Percentiles rank a stretch among this genome's conserved stretches.
These are phyloP conservation scores for Fusarium bulbicola DNA, from an alignment of 2,329 filamentous ascomycete species.

Conservation along the genomic window DNA sequence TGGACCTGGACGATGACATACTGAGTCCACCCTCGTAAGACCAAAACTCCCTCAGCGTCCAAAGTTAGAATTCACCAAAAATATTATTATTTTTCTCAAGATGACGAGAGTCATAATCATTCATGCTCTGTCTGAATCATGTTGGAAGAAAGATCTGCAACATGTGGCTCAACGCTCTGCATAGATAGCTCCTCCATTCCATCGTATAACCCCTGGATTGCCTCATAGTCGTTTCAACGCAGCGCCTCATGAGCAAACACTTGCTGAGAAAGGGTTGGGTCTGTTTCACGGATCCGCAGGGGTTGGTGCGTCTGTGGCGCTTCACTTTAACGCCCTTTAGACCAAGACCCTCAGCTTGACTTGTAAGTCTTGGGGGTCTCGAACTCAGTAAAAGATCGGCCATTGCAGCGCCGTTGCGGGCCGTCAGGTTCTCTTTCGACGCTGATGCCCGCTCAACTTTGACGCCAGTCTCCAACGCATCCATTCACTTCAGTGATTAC, in stretches of 20 bases:
- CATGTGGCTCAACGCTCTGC: conserved; percentile 29
- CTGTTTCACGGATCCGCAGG: conserved; percentile 3
- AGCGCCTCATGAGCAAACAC: not conserved
- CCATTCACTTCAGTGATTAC: not conserved
- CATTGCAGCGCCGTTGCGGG: conserved; percentile 26
- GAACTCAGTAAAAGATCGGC: conserved; percentile 29
- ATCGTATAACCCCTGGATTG: conserved; percentile 1
- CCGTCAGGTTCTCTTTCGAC: not conserved
- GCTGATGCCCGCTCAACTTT: conserved; percentile 10
- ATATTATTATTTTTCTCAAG: not conserved
- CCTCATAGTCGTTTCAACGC: conserved; percentile 18
- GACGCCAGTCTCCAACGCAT: conserved; percentile 26
- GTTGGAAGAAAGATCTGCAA: not conserved
- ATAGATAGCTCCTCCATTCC: conserved; percentile 15
- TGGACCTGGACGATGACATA: not conserved
- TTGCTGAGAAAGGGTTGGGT: not conserved
- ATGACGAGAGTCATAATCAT: conserved; percentile 1
- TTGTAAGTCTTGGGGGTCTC: conserved; percentile 8
- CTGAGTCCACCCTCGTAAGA: not conserved
- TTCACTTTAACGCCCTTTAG: conserved; percentile 25
- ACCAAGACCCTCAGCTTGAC: not conserved
- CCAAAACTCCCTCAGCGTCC: not conserved
- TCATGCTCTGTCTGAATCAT: conserved; percentile 11
- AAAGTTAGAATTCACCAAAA: not conserved
- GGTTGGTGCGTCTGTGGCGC: conserved; percentile 20